A percentile compares a stretch with the other conserved stretches of the same genome.
Conservation (phyloP, 1,284 basidiomycete genomes). For the Cryptococcus sp. region DNA sequence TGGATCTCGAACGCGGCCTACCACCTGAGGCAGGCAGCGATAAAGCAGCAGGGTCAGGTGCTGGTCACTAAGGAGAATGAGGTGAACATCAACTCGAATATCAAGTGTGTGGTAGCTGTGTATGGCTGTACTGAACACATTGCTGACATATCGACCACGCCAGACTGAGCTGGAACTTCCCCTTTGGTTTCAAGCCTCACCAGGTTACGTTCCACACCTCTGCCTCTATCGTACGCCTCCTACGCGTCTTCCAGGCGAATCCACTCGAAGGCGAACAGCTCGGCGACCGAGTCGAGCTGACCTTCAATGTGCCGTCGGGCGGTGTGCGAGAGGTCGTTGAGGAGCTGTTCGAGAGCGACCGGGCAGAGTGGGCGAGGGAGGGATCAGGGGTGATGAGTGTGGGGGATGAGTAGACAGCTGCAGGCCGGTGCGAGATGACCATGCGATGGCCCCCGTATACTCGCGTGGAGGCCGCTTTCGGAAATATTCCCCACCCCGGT, state of each 20-base stretch:
- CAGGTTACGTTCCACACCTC: constrained; percentile 22
- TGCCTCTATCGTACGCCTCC: constrained; percentile 17
- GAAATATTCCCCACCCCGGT: no score
- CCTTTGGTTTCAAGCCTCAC: constrained; percentile 20
- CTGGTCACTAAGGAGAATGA: constrained; percentile 19
- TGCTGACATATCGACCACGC: neutral
- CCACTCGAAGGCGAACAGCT: constrained; percentile 6
- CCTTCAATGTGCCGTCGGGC: constrained; percentile 4
- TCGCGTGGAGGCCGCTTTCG: no score
- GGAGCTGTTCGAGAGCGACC: neutral
- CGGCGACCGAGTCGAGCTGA: constrained; percentile 3
- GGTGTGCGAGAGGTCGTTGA: neutral
- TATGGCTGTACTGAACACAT: neutral
- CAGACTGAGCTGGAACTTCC: constrained; percentile 24
- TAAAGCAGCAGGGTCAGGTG: constrained; percentile 11
- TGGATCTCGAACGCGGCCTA: constrained; percentile 11
- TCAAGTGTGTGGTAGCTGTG: constrained; percentile 15
- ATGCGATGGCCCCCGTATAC: no score
- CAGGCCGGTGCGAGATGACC: no score
- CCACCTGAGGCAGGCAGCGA: constrained; percentile 5
- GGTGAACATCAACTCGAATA: constrained; percentile 28
- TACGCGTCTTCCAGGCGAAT: constrained; percentile 31
- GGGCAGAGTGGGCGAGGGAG: no score
- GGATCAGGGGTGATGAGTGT: no score
- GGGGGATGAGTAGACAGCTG: no score